A percentile compares a stretch with the other conserved stretches of the same genome.
phyloP scores from a whole-genome alignment of 148 eudicot genomes.

The Rhododendron vialii region DNA sequence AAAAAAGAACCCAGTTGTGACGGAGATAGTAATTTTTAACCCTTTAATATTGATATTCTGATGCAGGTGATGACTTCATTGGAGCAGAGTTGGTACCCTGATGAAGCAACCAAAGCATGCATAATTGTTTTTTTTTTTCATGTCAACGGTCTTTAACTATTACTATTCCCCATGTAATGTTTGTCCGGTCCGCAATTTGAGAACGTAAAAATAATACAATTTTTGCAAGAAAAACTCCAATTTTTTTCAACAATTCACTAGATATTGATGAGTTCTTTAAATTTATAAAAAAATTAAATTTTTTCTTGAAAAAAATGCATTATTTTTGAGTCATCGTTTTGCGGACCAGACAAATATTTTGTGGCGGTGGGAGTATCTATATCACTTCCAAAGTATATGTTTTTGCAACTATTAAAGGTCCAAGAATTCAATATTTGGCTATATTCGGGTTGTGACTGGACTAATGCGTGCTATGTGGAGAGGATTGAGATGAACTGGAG shows the following conservation, averaged over 20 bases:
- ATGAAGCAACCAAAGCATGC: slow-evolving; percentile 6
- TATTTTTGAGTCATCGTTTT: too few species aligned
- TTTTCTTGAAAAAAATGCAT: too few species aligned
- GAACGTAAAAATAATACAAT: too few species aligned
- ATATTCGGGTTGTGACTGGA: background rate
- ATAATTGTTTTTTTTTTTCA: background rate
- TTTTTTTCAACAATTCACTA: too few species aligned
- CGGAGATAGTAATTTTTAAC: background rate
- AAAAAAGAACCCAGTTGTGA: background rate
- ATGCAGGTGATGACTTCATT: slow-evolving; percentile 17
- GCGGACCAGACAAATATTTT: too few species aligned
- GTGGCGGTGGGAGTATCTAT: too few species aligned
- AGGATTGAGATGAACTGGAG: background rate
- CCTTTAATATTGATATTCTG: background rate
- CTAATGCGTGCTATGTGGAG: background rate
- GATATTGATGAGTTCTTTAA: too few species aligned
- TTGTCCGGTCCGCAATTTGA: fast-evolving
- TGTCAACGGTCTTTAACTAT: slow-evolving; percentile 1
- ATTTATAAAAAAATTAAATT: too few species aligned
- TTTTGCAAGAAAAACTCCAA: too few species aligned
- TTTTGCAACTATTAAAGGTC: background rate
- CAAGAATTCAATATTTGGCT: background rate
- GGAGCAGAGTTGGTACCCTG: background rate
- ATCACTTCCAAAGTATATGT: background rate
- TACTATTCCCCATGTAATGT: too few species aligned